These are phyloP conservation scores for Paecilomyces variotii DNA, from an alignment of 2,329 filamentous ascomycete species.

Conservation along the genomic window DNA sequence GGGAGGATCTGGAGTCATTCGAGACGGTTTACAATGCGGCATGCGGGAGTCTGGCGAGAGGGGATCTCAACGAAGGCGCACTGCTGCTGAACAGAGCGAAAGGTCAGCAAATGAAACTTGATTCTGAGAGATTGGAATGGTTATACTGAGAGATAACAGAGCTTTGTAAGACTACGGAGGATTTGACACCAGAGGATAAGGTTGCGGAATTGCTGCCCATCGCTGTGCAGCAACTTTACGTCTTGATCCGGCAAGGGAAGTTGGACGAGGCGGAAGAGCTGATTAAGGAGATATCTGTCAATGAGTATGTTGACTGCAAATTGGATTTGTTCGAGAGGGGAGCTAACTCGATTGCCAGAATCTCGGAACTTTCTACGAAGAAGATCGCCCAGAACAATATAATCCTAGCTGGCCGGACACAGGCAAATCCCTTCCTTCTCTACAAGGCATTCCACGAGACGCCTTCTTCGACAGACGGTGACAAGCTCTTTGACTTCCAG, in stretches of 20 bases:
- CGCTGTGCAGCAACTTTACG: conserved; percentile 53
- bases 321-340: not conserved
- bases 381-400: conserved; percentile 55
- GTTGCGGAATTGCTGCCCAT: conserved; percentile 53
- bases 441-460: conserved; percentile 49
- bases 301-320: conserved; percentile 36
- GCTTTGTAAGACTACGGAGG: conserved; percentile 52
- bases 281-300: conserved; percentile 42
- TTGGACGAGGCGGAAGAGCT: conserved; percentile 48
- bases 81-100: conserved; percentile 53
- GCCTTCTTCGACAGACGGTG: conserved; percentile 39
- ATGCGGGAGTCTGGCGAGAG: conserved; percentile 54
- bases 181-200: conserved; percentile 53
- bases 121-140: conserved; percentile 4
- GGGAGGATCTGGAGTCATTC: conserved; percentile 56
- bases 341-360: conserved; percentile 27
- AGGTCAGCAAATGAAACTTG: conserved; percentile 24
- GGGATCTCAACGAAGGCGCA: conserved; percentile 50
- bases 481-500: conserved; percentile 54
- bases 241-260: conserved; percentile 48
- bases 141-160: conserved; percentile 24
- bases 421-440: conserved; percentile 49
- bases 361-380: conserved; percentile 50
- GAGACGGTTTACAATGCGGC: conserved; percentile 60
- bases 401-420: conserved; percentile 39